A percentile compares a stretch with the other conserved stretches of the same genome.
Evolutionary conservation across 2,329 filamentous ascomycete genomes (phyloP).

Genomic region (Ceratocystis harringtonii): DNA sequence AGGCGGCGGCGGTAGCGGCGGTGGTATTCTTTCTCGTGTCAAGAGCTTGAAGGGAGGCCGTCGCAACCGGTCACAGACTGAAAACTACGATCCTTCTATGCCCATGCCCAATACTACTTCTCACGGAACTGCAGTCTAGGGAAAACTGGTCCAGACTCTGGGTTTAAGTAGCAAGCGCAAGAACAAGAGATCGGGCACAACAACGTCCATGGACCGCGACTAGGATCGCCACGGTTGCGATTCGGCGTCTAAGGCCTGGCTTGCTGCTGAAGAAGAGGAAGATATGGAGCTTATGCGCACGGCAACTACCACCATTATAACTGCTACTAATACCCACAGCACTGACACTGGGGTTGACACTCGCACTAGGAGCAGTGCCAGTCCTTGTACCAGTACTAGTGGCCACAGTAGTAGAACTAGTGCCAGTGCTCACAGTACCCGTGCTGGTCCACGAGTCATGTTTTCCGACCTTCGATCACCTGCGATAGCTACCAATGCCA

Average conservation of each 20-base stretch:
- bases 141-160: slow-evolving; percentile 18
- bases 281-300: neutral
- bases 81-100: slow-evolving; percentile 14
- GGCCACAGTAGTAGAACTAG: neutral
- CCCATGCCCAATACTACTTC: slow-evolving; percentile 19
- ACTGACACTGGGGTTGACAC: neutral
- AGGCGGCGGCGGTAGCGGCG: slow-evolving; percentile 32
- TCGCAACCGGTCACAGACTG: slow-evolving; percentile 19
- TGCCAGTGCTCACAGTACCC: neutral
- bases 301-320: neutral
- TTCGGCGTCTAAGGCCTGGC: slow-evolving; percentile 4
- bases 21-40: slow-evolving; percentile 61
- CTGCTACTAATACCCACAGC: neutral
- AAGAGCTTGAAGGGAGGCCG: slow-evolving; percentile 66
- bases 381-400: neutral
- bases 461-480: neutral
- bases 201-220: neutral
- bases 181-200: slow-evolving; percentile 3
- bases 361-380: neutral
- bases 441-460: neutral
- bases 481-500: neutral
- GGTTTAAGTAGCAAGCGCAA: slow-evolving; percentile 14
- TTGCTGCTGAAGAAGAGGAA: slow-evolving; percentile 4
- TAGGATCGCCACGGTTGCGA: slow-evolving; percentile 3
- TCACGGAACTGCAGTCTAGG: slow-evolving; percentile 29